Evolutionary conservation across 352 stramenopile species (phyloP), one percentile per base, ranked within the genome.

Genomic region (Pythium aquatile): DNA sequence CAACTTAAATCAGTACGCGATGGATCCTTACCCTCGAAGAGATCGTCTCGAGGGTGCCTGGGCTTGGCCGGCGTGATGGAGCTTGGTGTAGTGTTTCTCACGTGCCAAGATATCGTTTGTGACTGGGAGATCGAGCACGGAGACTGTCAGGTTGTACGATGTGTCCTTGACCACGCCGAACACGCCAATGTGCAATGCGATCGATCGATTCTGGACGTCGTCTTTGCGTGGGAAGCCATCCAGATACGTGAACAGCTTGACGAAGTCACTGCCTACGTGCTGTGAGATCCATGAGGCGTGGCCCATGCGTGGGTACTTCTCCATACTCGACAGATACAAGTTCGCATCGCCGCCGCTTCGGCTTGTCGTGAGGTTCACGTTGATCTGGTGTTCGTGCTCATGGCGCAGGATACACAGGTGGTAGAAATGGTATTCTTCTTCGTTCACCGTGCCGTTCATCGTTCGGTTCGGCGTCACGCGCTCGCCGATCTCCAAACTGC

Each of bases 231-330:
- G 81, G 58, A 92, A 94, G 9, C 85, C 85, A 33, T 91, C 83
- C 13, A 94, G 65, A 53, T 93, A 94, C 55, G 85, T 94, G 59
- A 70, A 87, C 13, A 94, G 74, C 55, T 78, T 79, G 40, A 94
- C 73, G 24, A 73, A 60, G 32, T 91, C 83, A 61, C 78, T 74
- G 40, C 81, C 79, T 0, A 63, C 69, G 2, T 64, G 78, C 69
- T 92, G 81, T 4, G 83, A 68, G 67, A 94, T 90, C 85, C 85
- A 94, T 44, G 83, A 66, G 9, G 85, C 75, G 57, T 81, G 81
- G 14, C 81, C 84, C 63, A 82, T 69, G 55, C 72, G 80, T 35
- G 85, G 85, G 32, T 90, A 77, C 52, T 78, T 77, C 46, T 88
- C 68, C 14, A 89, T 76, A 56, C 83, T 85, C 35, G 83, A 90